Evolutionary conservation across 2,329 filamentous ascomycete genomes (phyloP).

Genomic region (Zopfia rhizophila): DNA sequence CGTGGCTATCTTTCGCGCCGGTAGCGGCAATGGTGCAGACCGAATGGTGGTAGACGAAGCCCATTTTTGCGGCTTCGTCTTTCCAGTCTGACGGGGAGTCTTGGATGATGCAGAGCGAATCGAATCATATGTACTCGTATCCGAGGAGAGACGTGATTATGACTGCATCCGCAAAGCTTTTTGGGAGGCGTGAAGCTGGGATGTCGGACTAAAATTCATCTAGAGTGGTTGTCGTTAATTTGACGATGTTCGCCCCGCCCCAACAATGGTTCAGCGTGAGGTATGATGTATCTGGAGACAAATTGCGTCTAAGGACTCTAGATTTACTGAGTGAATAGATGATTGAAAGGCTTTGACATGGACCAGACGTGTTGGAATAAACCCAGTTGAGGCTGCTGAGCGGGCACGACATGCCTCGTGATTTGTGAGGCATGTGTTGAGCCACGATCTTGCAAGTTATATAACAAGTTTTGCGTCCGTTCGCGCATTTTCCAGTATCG

Average conservation of each 20-base stretch:
- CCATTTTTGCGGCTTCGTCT: conserved; percentile 6
- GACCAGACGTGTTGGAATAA: no score
- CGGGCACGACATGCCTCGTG: no score
- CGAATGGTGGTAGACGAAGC: conserved; percentile 10
- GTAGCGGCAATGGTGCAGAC: conserved; percentile 10
- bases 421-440: no score
- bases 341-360: no score
- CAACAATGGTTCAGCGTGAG: conserved; percentile 11
- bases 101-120: conserved; percentile 13
- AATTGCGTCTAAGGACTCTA: no score
- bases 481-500: no score
- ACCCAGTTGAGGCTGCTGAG: no score
- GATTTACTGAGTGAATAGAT: no score
- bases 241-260: neutral
- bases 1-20: neutral
- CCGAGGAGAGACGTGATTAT: conserved; percentile 8
- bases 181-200: neutral
- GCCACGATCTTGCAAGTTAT: no score
- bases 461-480: no score
- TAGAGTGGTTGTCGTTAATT: neutral
- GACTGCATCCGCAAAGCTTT: conserved; percentile 7
- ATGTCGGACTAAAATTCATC: neutral
- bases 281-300: no score
- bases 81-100: conserved; percentile 14
- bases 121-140: conserved; percentile 20